Evolutionary conservation across 768 basidiomycete genomes (phyloP).

Genomic region (Mycena polygramma): DNA sequence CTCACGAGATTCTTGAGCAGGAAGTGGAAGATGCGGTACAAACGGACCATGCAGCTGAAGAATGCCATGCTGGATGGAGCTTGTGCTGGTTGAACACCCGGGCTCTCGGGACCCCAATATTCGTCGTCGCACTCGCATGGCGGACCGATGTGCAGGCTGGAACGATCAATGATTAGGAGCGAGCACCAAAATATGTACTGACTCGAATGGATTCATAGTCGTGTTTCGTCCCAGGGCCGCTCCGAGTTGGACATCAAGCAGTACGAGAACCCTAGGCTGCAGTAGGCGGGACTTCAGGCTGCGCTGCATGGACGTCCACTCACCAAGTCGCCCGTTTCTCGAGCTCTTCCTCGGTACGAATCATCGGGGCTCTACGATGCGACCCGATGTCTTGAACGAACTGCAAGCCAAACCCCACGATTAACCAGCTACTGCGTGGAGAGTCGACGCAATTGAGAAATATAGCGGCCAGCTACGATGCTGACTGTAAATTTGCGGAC

Average conservation of each 20-base stretch:
- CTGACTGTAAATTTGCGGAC: neutral
- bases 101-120: neutral
- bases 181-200: neutral
- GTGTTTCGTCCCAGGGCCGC: neutral
- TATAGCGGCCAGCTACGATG: conserved; percentile 2
- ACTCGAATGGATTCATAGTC: conserved; percentile 12
- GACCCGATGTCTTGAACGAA: conserved; percentile 13
- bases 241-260: neutral
- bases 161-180: neutral
- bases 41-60: conserved; percentile 11
- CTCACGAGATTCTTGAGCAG: conserved; percentile 1
- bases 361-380: neutral
- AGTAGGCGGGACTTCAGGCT: no score
- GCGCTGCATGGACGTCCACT: neutral
- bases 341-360: conserved; percentile 2
- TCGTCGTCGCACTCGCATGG: conserved; percentile 16
- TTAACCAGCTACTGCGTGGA: neutral
- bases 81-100: neutral
- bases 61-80: neutral
- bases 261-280: neutral
- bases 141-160: conserved; percentile 2
- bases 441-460: neutral
- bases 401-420: conserved; percentile 14
- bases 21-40: conserved; percentile 7
- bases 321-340: conserved; percentile 22